Percentiles rank a stretch among this genome's conserved stretches.
Evolutionary conservation across 192 early-diverging fungal species (phyloP).

Genomic region (Coemansia asiatica): DNA sequence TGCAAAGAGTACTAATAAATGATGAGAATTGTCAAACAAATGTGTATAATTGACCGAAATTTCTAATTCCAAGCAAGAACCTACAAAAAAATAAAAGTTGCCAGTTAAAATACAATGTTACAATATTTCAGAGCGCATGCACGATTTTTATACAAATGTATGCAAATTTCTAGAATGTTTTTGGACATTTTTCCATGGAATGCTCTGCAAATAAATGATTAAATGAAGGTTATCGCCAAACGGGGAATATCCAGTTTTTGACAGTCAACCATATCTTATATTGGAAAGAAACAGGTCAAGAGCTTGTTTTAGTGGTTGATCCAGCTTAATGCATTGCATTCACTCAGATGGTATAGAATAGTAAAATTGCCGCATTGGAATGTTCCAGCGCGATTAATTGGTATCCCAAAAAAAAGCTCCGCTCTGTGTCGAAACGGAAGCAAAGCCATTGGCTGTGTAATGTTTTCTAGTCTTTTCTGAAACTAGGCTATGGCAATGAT

Average conservation of each 20-base stretch:
- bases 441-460: not conserved
- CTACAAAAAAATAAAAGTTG: not conserved
- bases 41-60: not conserved
- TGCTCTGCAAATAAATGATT: not conserved
- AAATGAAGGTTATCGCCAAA: not conserved
- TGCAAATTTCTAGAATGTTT: slow-evolving; percentile 1
- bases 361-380: slow-evolving; percentile 7
- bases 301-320: not conserved
- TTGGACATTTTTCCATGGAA: not conserved
- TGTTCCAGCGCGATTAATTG: slow-evolving; percentile 12
- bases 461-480: not conserved
- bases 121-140: not conserved
- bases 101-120: not conserved
- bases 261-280: not conserved
- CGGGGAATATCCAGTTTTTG: slow-evolving; percentile 4
- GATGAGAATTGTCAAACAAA: not conserved
- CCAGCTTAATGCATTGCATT: not conserved
- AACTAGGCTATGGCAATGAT: too few species aligned
- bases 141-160: not conserved
- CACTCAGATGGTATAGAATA: not conserved
- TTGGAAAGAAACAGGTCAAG: not conserved
- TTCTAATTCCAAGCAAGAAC: not conserved
- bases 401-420: slow-evolving; percentile 1
- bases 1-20: not conserved
- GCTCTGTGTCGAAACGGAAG: not conserved